A percentile compares a stretch with the other conserved stretches of the same genome.
These are phyloP conservation scores for Beauveria asiatica DNA, from an alignment of 2,329 filamentous ascomycete genomes.

Conservation along the genomic window DNA sequence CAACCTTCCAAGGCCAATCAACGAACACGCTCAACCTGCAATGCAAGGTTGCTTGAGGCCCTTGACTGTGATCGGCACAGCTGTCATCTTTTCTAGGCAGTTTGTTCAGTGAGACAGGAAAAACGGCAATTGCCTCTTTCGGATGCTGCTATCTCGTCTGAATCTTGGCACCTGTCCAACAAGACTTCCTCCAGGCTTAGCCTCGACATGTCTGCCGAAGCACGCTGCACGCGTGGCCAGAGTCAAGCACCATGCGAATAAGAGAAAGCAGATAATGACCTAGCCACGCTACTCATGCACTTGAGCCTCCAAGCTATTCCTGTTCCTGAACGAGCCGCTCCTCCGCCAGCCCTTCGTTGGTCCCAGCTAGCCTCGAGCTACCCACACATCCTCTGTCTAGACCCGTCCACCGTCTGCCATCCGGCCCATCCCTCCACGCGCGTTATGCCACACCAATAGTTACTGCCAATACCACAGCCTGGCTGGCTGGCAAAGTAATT, in stretches of 20 bases:
- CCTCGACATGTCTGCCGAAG: background rate
- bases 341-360: background rate
- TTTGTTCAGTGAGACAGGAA: background rate
- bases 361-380: background rate
- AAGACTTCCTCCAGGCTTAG: background rate
- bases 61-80: background rate
- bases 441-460: background rate
- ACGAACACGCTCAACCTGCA: background rate
- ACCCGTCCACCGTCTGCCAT: background rate
- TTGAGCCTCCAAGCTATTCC: slow-evolving; percentile 6
- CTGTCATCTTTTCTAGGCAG: background rate
- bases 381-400: slow-evolving; percentile 7
- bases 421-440: background rate
- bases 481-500: background rate
- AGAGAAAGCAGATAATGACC: background rate
- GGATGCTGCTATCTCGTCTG: background rate
- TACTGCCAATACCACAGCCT: background rate
- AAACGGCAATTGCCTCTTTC: slow-evolving; percentile 3
- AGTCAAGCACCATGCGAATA: background rate
- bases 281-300: background rate
- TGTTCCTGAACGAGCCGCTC: slow-evolving; percentile 9
- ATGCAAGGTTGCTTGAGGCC: background rate
- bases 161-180: background rate
- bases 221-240: background rate
- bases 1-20: background rate